phyloP scores from a whole-genome alignment of 805 yeast genomes.

The Suhomyces canberraensis region DNA sequence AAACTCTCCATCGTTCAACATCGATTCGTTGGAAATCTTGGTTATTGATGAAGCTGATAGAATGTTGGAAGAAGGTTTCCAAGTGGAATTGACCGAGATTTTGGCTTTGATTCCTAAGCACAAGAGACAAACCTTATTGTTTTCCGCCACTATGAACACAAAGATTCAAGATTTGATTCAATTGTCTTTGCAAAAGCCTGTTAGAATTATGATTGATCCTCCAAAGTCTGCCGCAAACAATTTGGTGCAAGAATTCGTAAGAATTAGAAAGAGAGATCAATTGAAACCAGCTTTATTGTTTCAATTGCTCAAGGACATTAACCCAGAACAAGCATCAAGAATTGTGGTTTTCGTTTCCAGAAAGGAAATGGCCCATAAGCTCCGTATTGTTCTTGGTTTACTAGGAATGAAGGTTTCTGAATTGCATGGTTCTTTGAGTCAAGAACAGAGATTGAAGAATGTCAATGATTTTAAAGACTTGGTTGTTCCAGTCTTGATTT shows the following conservation, averaged over 20 bases:
- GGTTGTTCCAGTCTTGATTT: conserved; percentile 80
- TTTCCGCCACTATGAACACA: conserved; percentile 98
- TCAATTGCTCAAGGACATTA: conserved; percentile 64
- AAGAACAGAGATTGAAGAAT: conserved; percentile 88
- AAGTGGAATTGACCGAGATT: conserved; percentile 88
- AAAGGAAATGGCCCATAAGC: conserved; percentile 84
- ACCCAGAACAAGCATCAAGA: conserved; percentile 61
- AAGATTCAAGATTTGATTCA: conserved; percentile 84
- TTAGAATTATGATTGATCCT: conserved; percentile 92
- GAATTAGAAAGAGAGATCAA: conserved; percentile 85
- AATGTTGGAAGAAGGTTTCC: conserved; percentile 99
- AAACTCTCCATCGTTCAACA: conserved; percentile 89
- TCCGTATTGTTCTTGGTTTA: conserved; percentile 73
- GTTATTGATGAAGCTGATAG: conserved; percentile 98
- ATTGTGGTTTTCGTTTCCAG: conserved; percentile 88
- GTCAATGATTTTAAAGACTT: conserved; percentile 79
- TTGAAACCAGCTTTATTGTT: conserved; percentile 81
- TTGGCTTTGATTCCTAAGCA: conserved; percentile 76
- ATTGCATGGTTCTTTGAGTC: conserved; percentile 78
- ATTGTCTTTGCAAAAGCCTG: conserved; percentile 85
- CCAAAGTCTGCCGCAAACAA: conserved; percentile 94
- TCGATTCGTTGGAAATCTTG: conserved; percentile 86
- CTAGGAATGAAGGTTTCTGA: conserved; percentile 76
- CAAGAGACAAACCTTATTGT: conserved; percentile 88
- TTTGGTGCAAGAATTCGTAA: conserved; percentile 87